phyloP scores from a whole-genome alignment of 352 stramenopile species.

The Phytophthora pistaciae region DNA sequence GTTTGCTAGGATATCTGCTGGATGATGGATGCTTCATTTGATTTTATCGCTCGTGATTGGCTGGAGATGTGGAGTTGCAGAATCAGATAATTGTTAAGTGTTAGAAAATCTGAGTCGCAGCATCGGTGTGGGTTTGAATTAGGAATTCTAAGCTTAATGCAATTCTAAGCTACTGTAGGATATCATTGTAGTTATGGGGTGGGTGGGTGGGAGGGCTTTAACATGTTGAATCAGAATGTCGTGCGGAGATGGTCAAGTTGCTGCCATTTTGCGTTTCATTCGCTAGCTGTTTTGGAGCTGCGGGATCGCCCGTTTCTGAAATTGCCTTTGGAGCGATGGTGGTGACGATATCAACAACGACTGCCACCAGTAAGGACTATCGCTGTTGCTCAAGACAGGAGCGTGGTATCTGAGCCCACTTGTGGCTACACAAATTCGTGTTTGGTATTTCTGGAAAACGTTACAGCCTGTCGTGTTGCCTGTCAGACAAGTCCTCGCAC shows the following conservation, averaged over 20 bases:
- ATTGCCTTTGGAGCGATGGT: neutral
- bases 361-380: neutral
- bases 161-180: too few relatives aligned
- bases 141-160: too few relatives aligned
- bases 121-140: neutral
- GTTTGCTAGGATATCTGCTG: neutral
- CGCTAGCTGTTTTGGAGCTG: neutral
- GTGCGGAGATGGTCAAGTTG: too few relatives aligned
- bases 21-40: neutral
- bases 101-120: neutral
- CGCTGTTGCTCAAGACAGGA: neutral
- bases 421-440: slow-evolving; percentile 12
- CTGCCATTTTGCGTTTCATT: too few relatives aligned
- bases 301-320: too few relatives aligned
- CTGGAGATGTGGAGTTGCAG: neutral
- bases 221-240: too few relatives aligned
- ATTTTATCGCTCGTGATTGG: slow-evolving; percentile 11
- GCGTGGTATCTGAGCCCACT: slow-evolving; percentile 12
- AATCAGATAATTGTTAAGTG: neutral
- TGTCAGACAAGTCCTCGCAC: neutral
- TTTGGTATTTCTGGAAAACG: slow-evolving; percentile 4
- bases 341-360: neutral
- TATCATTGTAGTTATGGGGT: too few relatives aligned
- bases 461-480: slow-evolving; percentile 2
- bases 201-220: too few relatives aligned